A percentile compares a stretch with the other conserved stretches of the same genome.
Conservation (phyloP, 2,329 filamentous ascomycete genomes). For the Cytospora leucostoma region DNA sequence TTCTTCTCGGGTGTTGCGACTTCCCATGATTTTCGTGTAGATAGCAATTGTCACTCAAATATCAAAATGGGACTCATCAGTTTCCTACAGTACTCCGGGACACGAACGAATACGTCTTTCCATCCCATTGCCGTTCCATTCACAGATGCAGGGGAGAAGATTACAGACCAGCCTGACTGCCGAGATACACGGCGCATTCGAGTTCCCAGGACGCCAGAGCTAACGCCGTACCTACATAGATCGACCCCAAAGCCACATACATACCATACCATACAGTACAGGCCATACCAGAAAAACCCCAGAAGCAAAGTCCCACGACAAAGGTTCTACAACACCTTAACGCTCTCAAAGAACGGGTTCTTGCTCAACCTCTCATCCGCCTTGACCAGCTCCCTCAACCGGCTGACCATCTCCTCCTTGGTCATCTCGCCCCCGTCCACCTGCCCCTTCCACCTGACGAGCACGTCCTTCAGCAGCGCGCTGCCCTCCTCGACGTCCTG, state of each 20-base stretch:
- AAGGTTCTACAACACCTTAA: slow-evolving; percentile 53
- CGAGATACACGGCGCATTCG: no score
- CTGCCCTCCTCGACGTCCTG: slow-evolving; percentile 90
- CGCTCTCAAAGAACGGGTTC: slow-evolving; percentile 71
- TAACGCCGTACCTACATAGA: not conserved
- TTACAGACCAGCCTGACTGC: no score
- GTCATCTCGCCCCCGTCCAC: slow-evolving; percentile 61
- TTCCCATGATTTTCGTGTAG: no score
- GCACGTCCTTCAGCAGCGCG: slow-evolving; percentile 76
- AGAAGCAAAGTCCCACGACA: not conserved
- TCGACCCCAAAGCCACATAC: not conserved
- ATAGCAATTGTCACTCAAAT: no score
- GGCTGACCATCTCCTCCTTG: slow-evolving; percentile 74
- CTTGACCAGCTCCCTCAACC: slow-evolving; percentile 78
- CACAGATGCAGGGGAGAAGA: no score
- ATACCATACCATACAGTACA: not conserved
- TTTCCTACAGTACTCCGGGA: no score
- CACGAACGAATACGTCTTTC: no score
- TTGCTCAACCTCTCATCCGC: slow-evolving; percentile 65
- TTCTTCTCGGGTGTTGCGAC: no score
- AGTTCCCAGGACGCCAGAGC: not conserved
- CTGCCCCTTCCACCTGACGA: slow-evolving; percentile 84
- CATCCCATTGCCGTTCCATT: no score
- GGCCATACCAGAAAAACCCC: not conserved
- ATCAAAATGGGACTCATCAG: no score